Percentiles rank a stretch among this genome's conserved stretches.
phyloP scores from a whole-genome alignment of 352 stramenopile species.

The Phytophthora idaei region DNA sequence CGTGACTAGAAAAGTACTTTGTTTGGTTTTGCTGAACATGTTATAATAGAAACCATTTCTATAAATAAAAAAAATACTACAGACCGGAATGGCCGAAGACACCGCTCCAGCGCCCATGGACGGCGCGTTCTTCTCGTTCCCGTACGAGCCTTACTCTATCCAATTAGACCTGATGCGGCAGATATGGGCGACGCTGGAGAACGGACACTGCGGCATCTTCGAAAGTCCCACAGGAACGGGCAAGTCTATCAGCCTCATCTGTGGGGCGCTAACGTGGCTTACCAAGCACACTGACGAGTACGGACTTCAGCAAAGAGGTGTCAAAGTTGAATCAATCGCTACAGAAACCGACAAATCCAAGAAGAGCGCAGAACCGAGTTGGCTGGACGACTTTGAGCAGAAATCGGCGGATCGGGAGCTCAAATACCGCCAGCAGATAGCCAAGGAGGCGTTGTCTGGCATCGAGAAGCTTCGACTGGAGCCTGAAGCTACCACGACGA shows the following conservation, averaged over 20 bases:
- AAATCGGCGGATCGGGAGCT: constrained; percentile 48
- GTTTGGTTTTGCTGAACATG: too few species aligned
- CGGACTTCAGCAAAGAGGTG: constrained; percentile 49
- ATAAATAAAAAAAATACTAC: neutral
- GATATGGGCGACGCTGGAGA: constrained; percentile 84
- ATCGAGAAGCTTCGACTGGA: constrained; percentile 63
- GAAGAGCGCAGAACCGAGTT: constrained; percentile 49
- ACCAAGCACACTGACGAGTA: constrained; percentile 73
- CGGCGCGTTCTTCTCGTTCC: constrained; percentile 85
- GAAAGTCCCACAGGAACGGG: constrained; percentile 93
- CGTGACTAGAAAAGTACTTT: too few species aligned
- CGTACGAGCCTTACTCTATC: constrained; percentile 91
- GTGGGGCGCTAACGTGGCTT: constrained; percentile 87
- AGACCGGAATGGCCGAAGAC: neutral
- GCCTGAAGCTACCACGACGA: constrained; percentile 57
- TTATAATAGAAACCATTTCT: neutral
- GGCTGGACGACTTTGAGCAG: constrained; percentile 66
- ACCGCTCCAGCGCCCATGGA: constrained; percentile 26
- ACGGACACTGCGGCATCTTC: constrained; percentile 89
- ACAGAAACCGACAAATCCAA: constrained; percentile 5
- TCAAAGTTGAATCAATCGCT: constrained; percentile 4
- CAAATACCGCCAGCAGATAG: constrained; percentile 52
- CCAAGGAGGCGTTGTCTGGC: constrained; percentile 50
- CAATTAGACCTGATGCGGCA: constrained; percentile 90
- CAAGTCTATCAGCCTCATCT: constrained; percentile 94